A percentile compares a stretch with the other conserved stretches of the same genome.
These are phyloP conservation scores for Gynostemma pentaphyllum DNA, from an alignment of 306 rosid genomes.

Conservation along the genomic window DNA sequence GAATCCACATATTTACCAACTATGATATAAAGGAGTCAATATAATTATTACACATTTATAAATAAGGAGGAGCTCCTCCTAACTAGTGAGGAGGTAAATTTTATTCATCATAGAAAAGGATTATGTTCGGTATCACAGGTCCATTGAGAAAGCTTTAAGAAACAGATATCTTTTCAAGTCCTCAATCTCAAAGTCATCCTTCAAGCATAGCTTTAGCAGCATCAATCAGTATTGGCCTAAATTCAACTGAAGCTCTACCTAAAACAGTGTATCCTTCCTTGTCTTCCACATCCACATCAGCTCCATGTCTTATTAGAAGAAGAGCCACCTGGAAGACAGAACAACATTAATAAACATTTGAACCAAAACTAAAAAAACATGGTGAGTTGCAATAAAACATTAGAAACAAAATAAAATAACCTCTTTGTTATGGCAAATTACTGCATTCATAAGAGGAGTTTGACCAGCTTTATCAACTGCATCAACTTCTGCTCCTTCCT, in stretches of 20 bases:
- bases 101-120: too few relatives aligned
- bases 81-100: too few relatives aligned
- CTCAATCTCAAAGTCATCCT: constrained; percentile 14
- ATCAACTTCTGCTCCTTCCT: constrained; percentile 97
- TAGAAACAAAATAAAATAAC: constrained; percentile 27
- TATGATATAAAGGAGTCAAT: too few relatives aligned
- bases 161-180: neutral
- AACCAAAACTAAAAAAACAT: neutral
- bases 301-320: constrained; percentile 87
- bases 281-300: constrained; percentile 79
- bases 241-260: constrained; percentile 62
- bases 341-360: neutral
- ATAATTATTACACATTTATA: too few relatives aligned
- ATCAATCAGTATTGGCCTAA: constrained; percentile 49
- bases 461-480: constrained; percentile 65
- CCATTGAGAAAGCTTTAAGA: neutral
- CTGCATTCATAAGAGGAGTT: constrained; percentile 83
- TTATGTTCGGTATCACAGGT: neutral
- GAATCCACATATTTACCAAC: too few relatives aligned
- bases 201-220: constrained; percentile 90
- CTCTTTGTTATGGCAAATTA: constrained; percentile 64
- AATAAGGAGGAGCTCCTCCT: too few relatives aligned
- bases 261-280: constrained; percentile 93
- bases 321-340: constrained; percentile 46
- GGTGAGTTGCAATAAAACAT: neutral